Percentiles rank a stretch among this genome's conserved stretches.
Conservation (phyloP, 116 monocot genomes). For the Zostera marina region DNA sequence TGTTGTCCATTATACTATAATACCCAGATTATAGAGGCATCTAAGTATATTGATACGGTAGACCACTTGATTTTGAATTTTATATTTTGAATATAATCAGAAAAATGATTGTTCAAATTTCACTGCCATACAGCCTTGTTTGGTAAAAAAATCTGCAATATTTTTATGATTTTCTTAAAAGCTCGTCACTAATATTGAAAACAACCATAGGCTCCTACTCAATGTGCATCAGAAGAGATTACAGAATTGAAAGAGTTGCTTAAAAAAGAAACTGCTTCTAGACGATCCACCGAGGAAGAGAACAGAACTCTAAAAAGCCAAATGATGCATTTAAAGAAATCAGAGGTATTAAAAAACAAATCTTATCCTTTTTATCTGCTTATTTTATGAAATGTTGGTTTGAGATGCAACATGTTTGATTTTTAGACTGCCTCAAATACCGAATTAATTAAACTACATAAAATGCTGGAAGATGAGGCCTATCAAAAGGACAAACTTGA, state of each 20-base stretch:
- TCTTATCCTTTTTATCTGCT: neutral
- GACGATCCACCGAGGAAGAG: conserved; percentile 65
- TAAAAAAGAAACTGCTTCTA: conserved; percentile 36
- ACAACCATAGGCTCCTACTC: conserved; percentile 12
- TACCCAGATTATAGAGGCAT: no score
- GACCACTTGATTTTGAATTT: no score
- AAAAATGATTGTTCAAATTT: no score
- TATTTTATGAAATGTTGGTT: neutral
- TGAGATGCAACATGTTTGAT: neutral
- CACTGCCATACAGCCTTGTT: no score
- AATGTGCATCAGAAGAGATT: conserved; percentile 31
- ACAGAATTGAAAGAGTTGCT: conserved; percentile 36
- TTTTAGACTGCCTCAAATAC: conserved; percentile 53
- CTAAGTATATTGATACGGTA: no score
- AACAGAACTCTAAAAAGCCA: conserved; percentile 42
- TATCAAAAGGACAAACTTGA: conserved; percentile 80
- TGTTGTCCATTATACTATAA: no score
- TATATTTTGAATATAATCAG: no score
- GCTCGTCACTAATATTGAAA: neutral
- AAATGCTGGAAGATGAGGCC: conserved; percentile 75
- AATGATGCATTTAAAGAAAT: conserved; percentile 53
- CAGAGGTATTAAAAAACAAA: conserved; percentile 36
- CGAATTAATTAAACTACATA: conserved; percentile 58
- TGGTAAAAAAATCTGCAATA: no score
- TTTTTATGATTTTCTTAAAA: neutral